phyloP scores from a whole-genome alignment of 768 basidiomycete genomes.

The Fistulinella prunicolor region DNA sequence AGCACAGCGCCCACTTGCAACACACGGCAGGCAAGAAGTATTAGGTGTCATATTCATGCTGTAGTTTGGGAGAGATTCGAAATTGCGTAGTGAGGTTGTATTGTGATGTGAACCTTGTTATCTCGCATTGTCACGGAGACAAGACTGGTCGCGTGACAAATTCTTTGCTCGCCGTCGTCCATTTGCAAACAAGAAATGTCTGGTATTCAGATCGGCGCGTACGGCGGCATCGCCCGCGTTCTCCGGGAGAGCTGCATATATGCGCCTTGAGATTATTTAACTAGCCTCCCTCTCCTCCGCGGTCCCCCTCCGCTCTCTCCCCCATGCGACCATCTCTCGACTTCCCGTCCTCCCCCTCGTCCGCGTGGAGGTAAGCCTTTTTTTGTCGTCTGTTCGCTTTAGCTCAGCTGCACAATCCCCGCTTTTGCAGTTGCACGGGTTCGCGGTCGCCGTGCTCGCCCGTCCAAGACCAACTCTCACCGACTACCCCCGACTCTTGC shows the following conservation, averaged over 20 bases:
- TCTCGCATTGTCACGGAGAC: background rate
- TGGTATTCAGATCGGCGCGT: background rate
- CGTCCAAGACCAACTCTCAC: conserved; percentile 11
- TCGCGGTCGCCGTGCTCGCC: conserved; percentile 17
- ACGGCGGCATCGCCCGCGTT: background rate
- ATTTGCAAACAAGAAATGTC: too few species aligned
- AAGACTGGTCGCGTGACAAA: background rate
- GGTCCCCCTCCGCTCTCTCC: background rate
- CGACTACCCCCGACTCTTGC: conserved; percentile 20
- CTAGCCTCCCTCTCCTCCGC: background rate
- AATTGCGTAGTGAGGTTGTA: background rate
- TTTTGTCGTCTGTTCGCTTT: too few species aligned
- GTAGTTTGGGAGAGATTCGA: background rate
- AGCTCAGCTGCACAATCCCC: too few species aligned
- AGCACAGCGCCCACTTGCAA: conserved; percentile 90
- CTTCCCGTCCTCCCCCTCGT: conserved; percentile 21
- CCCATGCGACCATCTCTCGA: conserved; percentile 8
- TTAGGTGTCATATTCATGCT: conserved; percentile 33
- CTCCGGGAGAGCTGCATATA: conserved; percentile 4
- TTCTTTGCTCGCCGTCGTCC: background rate
- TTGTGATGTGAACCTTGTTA: background rate
- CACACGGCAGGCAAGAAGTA: conserved; percentile 78
- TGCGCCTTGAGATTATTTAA: conserved; percentile 4
- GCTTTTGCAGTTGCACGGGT: background rate
- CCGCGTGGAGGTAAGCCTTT: conserved; percentile 23